A percentile compares a stretch with the other conserved stretches of the same genome.
These are phyloP conservation scores for Dendrobium catenatum DNA, from an alignment of 106 monocot species.

Conservation along the genomic window DNA sequence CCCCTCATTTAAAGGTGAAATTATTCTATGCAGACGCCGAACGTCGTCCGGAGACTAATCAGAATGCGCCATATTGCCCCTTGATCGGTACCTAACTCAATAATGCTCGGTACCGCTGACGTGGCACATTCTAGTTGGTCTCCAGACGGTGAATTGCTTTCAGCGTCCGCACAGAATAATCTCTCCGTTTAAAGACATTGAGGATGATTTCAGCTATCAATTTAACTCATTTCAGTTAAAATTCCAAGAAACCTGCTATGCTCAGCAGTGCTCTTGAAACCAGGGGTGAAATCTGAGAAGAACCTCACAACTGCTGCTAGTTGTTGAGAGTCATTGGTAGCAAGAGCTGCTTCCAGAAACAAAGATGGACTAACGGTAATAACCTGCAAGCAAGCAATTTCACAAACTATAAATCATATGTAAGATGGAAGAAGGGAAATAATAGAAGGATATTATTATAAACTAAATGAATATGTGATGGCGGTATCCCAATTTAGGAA, in stretches of 20 bases:
- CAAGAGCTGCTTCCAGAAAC: slow-evolving; percentile 66
- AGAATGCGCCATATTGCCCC: no score
- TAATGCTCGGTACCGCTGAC: no score
- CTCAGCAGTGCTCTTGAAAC: slow-evolving; percentile 54
- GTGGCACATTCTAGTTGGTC: no score
- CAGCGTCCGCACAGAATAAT: no score
- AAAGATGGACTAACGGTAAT: slow-evolving; percentile 55
- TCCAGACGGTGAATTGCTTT: no score
- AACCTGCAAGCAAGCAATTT: slow-evolving; percentile 29
- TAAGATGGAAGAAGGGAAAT: no score
- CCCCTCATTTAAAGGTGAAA: background rate
- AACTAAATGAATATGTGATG: no score
- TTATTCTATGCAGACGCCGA: no score
- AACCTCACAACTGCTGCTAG: slow-evolving; percentile 60
- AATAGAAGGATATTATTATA: no score
- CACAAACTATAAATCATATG: background rate
- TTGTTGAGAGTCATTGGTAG: slow-evolving; percentile 34
- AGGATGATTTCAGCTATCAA: background rate
- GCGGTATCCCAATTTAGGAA: no score
- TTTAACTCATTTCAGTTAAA: slow-evolving; percentile 43
- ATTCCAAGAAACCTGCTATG: slow-evolving; percentile 31
- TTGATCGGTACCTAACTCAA: no score
- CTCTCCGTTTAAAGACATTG: background rate
- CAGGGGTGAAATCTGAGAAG: slow-evolving; percentile 66
- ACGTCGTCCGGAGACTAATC: no score